Base-by-base conservation (phyloP, 306 rosid genomes). In the Styphnolobium japonicum region DNA sequence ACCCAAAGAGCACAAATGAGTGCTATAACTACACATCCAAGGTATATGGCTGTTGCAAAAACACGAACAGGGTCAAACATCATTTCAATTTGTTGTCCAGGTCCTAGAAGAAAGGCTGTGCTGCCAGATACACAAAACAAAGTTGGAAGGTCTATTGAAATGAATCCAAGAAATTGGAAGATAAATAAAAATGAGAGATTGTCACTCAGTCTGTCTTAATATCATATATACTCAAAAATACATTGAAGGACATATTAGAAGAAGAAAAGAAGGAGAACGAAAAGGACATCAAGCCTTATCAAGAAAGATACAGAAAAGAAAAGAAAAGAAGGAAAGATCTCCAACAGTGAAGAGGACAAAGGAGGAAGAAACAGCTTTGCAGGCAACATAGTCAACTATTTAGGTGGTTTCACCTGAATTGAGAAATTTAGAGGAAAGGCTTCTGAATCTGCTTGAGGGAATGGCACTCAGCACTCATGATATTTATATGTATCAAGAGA, bases 1-100 rank as follows among this genome's bases (percentile, higher is more conserved):
- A 95, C 98, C 94, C n/a, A 85, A 43, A 95, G 93, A 82, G 98
- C 98, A 73, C 90, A 95, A n/a, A 92, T 76, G 79, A 95, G 95
- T 25, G 97, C 97, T 69, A 92, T 43, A 73, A 87, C 94, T 71
- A 95, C 94, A 64, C 94, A 91, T 79, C 96, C 98, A 25, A 95
- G 89, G 88, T 91, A 95, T 69, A 92, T 77, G 71, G 89, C 89
- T 21, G 99, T 90, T 39, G 99, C 98, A 84, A 80, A 87, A 16
- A 85, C 37, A 39, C 99, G 98, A 70, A 79, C 90, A 67, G 92
- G 82, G 58, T 95, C 98, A 84, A 95, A 90, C 99, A 95, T 95
- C 95, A 95, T 87, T 84, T 72, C 64, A 22, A 91, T 45, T 78
- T 95, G 99, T 83, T 78, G 90, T 52, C 62, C 80, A 46, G 92